Evolutionary conservation across 2,329 filamentous ascomycete species (phyloP).

Genomic region (Penicillium italicum): DNA sequence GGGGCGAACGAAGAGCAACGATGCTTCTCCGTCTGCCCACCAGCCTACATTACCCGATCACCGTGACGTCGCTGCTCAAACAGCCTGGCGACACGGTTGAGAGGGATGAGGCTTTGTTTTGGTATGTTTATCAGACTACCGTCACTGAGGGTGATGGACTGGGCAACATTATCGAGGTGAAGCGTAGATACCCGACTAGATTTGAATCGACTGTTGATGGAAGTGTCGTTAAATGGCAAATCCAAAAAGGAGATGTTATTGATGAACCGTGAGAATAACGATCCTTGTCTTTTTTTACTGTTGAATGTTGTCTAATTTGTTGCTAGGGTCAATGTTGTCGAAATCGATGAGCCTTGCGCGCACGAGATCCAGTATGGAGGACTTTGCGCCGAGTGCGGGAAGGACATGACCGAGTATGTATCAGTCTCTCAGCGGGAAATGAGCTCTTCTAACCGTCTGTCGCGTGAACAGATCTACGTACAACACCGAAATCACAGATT

Average conservation of each 20-base stretch:
- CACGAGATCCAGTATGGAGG: conserved; percentile 90
- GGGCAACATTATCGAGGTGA: conserved; percentile 66
- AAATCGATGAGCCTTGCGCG: conserved; percentile 84
- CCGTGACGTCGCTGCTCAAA: conserved; percentile 79
- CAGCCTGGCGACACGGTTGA: conserved; percentile 69
- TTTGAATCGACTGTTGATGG: conserved; percentile 86
- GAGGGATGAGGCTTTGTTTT: conserved; percentile 73
- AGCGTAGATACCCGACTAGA: conserved; percentile 68
- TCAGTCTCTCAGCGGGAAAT: background rate
- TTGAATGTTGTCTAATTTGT: conserved; percentile 8
- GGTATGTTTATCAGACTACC: conserved; percentile 80
- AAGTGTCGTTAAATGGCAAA: conserved; percentile 70
- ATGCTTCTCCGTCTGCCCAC: conserved; percentile 50
- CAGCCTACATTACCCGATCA: conserved; percentile 85
- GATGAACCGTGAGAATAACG: conserved; percentile 39
- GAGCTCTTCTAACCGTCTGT: conserved; percentile 3
- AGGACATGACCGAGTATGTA: conserved; percentile 82
- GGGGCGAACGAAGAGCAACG: conserved; percentile 17
- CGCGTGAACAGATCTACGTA: conserved; percentile 58
- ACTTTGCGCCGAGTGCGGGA: conserved; percentile 86
- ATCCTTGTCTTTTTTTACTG: background rate
- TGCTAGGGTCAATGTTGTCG: conserved; percentile 56
- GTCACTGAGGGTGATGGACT: conserved; percentile 66
- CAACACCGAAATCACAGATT: conserved; percentile 74
- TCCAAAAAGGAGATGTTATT: conserved; percentile 50